Evolutionary conservation across 2,329 filamentous ascomycete species (phyloP), one percentile per base, ranked within the genome.

Genomic region (Arachnopeziza araneosa): DNA sequence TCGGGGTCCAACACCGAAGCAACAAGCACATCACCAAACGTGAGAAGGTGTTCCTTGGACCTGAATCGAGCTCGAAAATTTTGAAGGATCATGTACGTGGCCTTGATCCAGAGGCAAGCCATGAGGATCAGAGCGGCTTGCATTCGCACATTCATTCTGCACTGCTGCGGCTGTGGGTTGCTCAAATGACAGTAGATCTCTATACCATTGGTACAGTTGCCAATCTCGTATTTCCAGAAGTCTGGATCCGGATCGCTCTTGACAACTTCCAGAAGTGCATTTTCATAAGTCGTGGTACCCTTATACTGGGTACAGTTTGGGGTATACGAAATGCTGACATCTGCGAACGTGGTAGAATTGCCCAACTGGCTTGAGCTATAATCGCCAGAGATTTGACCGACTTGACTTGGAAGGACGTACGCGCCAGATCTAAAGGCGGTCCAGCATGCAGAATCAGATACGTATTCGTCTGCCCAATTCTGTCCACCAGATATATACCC

Each of bases 11-110:
- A 60, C 14, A 67, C 66, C 7, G 66, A 67, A 19, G 66, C 61
- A 30, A 66, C 59, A 19, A 67, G 63, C 4, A 67, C 64, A 58
- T 67, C 63, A 30, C 64, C 66, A 57, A 64, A 65, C 4, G 66
- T 66, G 12, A 67, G 52, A 21, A 61, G 63, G 12, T 60, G 56
- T n/a, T 63, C 57, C 36, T 66, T 67, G 3, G 54, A 57, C 19
- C 52, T 55, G 9, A 48, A 23, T 50, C 64, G 59, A 3, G 64
- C 60, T 22, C 55, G 53, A 24, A 57, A 61, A 26, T 66, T 65
- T 3, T 63, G n/a, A 3, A 55, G 54, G n/a, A 67, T 63, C 65
- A 67, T 67, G 24, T 67, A 66, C 7, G 56, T 53, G 0, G 64
- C 64, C 56, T 67, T 67, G 21, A 66, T 66, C 17, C 66, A 12